Base-by-base conservation (phyloP, 371 early-diverging fungal genomes). In the Syncephalastrum monosporum region DNA sequence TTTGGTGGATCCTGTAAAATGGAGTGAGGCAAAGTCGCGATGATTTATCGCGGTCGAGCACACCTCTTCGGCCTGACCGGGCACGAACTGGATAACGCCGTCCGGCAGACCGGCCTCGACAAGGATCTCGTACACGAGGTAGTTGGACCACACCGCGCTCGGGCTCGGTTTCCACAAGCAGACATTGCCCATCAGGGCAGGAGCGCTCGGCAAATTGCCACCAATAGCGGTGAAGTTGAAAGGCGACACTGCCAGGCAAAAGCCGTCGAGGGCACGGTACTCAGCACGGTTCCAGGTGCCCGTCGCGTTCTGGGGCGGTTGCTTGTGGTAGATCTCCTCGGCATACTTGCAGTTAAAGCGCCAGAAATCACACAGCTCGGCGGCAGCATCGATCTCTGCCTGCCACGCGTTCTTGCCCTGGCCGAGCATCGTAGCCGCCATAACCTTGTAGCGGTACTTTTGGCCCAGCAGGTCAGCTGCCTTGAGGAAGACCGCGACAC, bases 171-270 rank as follows among this genome's bases (percentile, higher is more conserved):
- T 98, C 98, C 98, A 98, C 57, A 98, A 71, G 42, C 93, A 92
- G 33, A 95, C 95, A 75, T 98, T 98, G 57, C 94, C 94, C 98
- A 98, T 96, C 68, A 98, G 76, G 16, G 94, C 97, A 42, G 99
- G 98, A 4, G 98, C 97, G 64, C 85, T 79, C 43, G 89, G 89
- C 58, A 98, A 79, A 79, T 98, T 98, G 65, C 93, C 98, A 67
- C 95, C 99, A 67, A 98, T 98, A 57, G 99, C 99, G 42, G 99
- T 98, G 69, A 98, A 98, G 86, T 98, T 98, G 88, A 98, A 98
- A n/a, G 99, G 99, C 21, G 96, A 92, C 55, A 95, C 90, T 47
- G 97, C 98, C 57, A 93, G 87, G 33, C 97, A 95, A 63, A 97
- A 98, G 24, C 99, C 98, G 74, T 97, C 98, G 46, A 98, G 82